Evolutionary conservation across 2,329 filamentous ascomycete species (phyloP), one percentile per base, ranked within the genome.

Genomic region (Colletotrichum sublineola): DNA sequence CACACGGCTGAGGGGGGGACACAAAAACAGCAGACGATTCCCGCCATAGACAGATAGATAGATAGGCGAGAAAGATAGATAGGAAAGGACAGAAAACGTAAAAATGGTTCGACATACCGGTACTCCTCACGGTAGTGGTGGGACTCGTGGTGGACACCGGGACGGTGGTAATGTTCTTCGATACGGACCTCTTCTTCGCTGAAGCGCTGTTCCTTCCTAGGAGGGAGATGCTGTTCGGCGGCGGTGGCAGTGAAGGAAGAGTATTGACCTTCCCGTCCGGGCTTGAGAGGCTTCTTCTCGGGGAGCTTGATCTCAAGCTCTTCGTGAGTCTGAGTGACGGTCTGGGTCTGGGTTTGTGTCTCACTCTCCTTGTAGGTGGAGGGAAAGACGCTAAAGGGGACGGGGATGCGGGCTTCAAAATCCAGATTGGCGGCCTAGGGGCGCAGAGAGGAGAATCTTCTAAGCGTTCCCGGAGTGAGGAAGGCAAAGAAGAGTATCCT

Each of bases 331-430:
- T 86, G 81, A 24, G 69, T 72, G 66, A 72, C 66, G 81, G 86
- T 88, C 84, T 88, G 87, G 86, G 74, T 70, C 48, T 71, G 65
- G 53, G 78, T 80, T 68, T 77, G 74, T 68, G 79, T 80, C 73
- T 80, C 83, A 80, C 82, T 83, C 83, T 88, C 88, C 84, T 93
- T 91, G 91, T 98, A 98, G 87, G 95, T 94, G 86, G 95, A 97
- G 89, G 96, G 96, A 92, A 98, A 98, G 93, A 98, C 93, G 94
- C 95, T 98, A 92, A 98, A 97, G 88, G 96, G 96, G 87, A 98
- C 96, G 90, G 96, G 94, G 87, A 98, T 94, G 87, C 95, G 94
- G 88, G 95, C 95, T 93, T 97, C 95, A 96, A 97, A 98, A 94
- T 98, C 95, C 95, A 98, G 95, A 89, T 94, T 98, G 94, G 88